phyloP scores from a whole-genome alignment of 2,329 filamentous ascomycete genomes.

The Arthrobotrys sinensis region DNA sequence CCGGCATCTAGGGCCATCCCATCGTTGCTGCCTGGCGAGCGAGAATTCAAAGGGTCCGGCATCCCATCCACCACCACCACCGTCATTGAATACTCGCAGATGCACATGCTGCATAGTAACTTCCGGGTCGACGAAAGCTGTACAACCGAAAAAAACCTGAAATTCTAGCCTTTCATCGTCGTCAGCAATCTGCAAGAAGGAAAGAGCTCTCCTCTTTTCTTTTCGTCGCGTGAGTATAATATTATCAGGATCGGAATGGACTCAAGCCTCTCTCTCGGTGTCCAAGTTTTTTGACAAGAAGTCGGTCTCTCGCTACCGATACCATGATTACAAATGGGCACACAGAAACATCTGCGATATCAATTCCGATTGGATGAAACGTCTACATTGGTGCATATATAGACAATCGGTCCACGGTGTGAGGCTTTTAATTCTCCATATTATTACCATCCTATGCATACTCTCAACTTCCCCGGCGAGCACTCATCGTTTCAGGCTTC shows the following conservation, averaged over 20 bases:
- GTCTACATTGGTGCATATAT: neutral
- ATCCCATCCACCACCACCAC: too few species aligned
- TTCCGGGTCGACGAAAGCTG: neutral
- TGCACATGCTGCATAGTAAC: too few species aligned
- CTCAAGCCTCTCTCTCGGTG: neutral
- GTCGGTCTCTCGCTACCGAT: neutral
- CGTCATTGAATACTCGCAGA: too few species aligned
- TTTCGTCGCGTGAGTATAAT: too few species aligned
- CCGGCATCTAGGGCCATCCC: conserved; percentile 4
- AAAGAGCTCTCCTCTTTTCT: too few species aligned
- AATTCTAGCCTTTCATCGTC: too few species aligned
- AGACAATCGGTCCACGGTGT: neutral
- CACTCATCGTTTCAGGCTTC: neutral
- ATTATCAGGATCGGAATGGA: neutral
- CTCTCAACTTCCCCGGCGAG: neutral
- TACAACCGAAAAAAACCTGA: neutral
- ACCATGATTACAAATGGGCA: conserved; percentile 12
- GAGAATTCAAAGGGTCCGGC: too few species aligned
- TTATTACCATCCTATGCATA: neutral
- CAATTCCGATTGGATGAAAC: conserved; percentile 7
- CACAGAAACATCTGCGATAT: conserved; percentile 3
- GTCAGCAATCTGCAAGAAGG: too few species aligned
- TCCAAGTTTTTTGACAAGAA: neutral
- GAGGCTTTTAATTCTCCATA: conserved; percentile 2
- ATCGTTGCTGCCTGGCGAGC: conserved; percentile 24